These are phyloP conservation scores for Curvularia hawaiiensis DNA, from an alignment of 2,329 filamentous ascomycete species.

Conservation along the genomic window DNA sequence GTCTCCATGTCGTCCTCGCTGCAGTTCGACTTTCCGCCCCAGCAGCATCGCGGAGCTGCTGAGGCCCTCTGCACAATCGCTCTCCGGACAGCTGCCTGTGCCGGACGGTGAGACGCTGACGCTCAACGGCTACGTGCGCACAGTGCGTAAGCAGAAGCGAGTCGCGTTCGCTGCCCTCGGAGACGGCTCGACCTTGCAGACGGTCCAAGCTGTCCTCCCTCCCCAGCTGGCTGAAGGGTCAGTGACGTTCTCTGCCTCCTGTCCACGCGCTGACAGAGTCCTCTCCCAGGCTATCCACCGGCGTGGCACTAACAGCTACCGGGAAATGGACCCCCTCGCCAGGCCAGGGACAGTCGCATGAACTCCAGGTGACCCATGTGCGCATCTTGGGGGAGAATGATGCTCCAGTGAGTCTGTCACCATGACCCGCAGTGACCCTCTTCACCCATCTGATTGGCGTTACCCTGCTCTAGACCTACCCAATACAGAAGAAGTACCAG, in stretches of 20 bases:
- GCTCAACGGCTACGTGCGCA: slow-evolving; percentile 80
- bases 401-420: slow-evolving; percentile 67
- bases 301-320: slow-evolving; percentile 76
- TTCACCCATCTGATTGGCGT: slow-evolving; percentile 24
- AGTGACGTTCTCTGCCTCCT: slow-evolving; percentile 41
- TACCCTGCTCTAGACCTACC: slow-evolving; percentile 69
- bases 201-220: slow-evolving; percentile 80
- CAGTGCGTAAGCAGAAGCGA: slow-evolving; percentile 83
- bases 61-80: slow-evolving; percentile 54
- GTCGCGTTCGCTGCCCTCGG: slow-evolving; percentile 82
- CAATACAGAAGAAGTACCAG: slow-evolving; percentile 96
- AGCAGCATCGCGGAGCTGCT: slow-evolving; percentile 56
- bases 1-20: slow-evolving; percentile 31
- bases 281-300: slow-evolving; percentile 72
- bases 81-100: slow-evolving; percentile 54
- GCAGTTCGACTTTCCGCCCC: slow-evolving; percentile 37
- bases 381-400: slow-evolving; percentile 78
- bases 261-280: slow-evolving; percentile 22
- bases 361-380: slow-evolving; percentile 75
- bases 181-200: slow-evolving; percentile 81
- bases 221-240: slow-evolving; percentile 75
- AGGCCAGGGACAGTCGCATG: slow-evolving; percentile 73
- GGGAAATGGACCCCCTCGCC: slow-evolving; percentile 78
- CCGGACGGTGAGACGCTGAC: slow-evolving; percentile 36
- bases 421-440: slow-evolving; percentile 3